Conservation (phyloP, 1,284 basidiomycete genomes). For the Melanopsichium pennsylvanicum region DNA sequence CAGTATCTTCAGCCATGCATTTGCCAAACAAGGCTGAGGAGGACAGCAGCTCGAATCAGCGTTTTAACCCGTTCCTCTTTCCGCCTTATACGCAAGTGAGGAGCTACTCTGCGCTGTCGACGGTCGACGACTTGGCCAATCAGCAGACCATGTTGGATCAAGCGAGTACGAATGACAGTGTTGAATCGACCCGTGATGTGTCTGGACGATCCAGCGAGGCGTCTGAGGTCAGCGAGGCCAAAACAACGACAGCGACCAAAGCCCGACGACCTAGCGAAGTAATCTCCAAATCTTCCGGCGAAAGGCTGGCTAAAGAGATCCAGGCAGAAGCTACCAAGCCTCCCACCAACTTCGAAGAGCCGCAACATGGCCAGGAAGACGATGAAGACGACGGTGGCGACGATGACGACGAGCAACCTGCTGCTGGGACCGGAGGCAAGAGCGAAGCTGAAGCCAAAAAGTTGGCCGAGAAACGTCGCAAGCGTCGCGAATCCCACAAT, state of each 20-base stretch:
- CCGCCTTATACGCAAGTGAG: slow-evolving; percentile 36
- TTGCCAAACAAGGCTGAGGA: slow-evolving; percentile 7
- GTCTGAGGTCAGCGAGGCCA: slow-evolving; percentile 20
- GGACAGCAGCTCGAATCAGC: slow-evolving; percentile 11
- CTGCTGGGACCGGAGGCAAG: slow-evolving; percentile 12
- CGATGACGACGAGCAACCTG: slow-evolving; percentile 30
- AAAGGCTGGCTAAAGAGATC: slow-evolving; percentile 21
- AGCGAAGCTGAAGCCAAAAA: slow-evolving; percentile 47
- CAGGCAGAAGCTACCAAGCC: slow-evolving; percentile 11
- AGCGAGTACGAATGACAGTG: background rate
- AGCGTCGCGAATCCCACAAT: slow-evolving; percentile 84
- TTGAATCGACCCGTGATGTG: no score
- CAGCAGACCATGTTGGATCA: background rate
- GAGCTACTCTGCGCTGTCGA: background rate
- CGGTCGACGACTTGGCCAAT: background rate
- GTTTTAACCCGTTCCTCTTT: slow-evolving; percentile 46
- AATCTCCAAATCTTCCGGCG: slow-evolving; percentile 13
- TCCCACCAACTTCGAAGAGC: slow-evolving; percentile 18
- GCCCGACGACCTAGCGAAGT: slow-evolving; percentile 30
- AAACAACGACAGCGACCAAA: slow-evolving; percentile 8
- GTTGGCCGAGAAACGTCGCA: slow-evolving; percentile 75
- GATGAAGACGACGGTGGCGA: slow-evolving; percentile 41
- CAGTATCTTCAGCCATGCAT: slow-evolving; percentile 8
- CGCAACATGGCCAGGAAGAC: slow-evolving; percentile 27
- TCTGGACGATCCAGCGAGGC: slow-evolving; percentile 19